These are phyloP conservation scores for Biscogniauxia sp. DNA, from an alignment of 2,329 filamentous ascomycete genomes.

Conservation along the genomic window DNA sequence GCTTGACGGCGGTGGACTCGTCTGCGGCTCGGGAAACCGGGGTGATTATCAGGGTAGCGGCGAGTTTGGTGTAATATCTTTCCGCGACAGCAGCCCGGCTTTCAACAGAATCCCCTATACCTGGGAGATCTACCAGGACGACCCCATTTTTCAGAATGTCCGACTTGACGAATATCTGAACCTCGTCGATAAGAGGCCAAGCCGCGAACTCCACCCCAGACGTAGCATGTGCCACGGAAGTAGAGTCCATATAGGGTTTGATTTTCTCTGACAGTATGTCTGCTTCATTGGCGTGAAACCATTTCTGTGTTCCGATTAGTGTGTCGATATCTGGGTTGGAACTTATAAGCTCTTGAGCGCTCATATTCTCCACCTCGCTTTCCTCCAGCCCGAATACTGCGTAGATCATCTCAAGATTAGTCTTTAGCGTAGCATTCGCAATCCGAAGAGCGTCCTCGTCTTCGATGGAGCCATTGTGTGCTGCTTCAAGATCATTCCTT, in stretches of 20 bases:
- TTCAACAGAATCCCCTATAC: slow-evolving; percentile 41
- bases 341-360: slow-evolving; percentile 11
- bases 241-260: slow-evolving; percentile 31
- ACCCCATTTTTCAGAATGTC: slow-evolving; percentile 46
- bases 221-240: slow-evolving; percentile 6
- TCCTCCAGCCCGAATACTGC: slow-evolving; percentile 22
- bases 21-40: slow-evolving; percentile 27
- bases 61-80: slow-evolving; percentile 16
- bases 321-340: slow-evolving; percentile 7
- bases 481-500: background rate
- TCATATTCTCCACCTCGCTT: slow-evolving; percentile 6
- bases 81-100: slow-evolving; percentile 27
- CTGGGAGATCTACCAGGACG: slow-evolving; percentile 53
- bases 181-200: slow-evolving; percentile 38
- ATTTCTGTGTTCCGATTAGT: slow-evolving; percentile 5
- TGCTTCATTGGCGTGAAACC: slow-evolving; percentile 3
- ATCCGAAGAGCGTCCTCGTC: slow-evolving; percentile 15
- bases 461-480: background rate
- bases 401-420: slow-evolving; percentile 20
- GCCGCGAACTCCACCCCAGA: slow-evolving; percentile 17
- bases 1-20: slow-evolving; percentile 17
- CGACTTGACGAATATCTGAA: slow-evolving; percentile 43
- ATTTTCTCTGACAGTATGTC: slow-evolving; percentile 14
- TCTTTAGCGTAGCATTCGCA: background rate
- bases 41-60: slow-evolving; percentile 29